Evolutionary conservation across 2,329 filamentous ascomycete genomes (phyloP).

Genomic region (Fusarium sp.): DNA sequence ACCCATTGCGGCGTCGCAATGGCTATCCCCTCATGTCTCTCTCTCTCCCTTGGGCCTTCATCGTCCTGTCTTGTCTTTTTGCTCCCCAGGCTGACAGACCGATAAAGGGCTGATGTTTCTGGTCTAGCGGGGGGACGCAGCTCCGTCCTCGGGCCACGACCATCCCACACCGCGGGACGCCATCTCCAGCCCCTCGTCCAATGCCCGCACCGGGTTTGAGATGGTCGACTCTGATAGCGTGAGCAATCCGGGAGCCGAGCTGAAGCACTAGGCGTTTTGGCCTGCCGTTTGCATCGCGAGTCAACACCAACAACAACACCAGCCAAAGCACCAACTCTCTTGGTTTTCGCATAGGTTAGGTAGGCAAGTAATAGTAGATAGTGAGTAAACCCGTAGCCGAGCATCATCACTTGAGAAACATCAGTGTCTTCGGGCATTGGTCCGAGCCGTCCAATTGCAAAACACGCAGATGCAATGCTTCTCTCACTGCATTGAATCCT

Average conservation of each 20-base stretch:
- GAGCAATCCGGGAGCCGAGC: background rate
- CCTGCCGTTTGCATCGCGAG: slow-evolving; percentile 1
- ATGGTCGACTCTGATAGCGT: background rate
- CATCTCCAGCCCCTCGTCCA: slow-evolving; percentile 5
- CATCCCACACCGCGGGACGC: slow-evolving; percentile 2
- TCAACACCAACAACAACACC: background rate
- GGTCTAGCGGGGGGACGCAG: background rate
- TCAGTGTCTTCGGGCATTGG: background rate
- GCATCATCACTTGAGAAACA: background rate
- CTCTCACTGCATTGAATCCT: background rate
- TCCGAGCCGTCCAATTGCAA: background rate
- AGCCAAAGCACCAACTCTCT: background rate
- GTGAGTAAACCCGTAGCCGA: background rate
- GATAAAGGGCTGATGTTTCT: slow-evolving; percentile 1
- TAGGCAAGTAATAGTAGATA: background rate
- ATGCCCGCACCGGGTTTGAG: background rate
- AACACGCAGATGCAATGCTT: background rate
- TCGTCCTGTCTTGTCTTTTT: background rate
- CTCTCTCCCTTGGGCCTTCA: background rate
- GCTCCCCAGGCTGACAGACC: background rate
- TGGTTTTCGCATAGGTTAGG: background rate
- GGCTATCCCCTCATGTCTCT: background rate
- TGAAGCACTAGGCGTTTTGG: background rate
- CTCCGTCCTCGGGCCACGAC: background rate
- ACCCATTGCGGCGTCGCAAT: background rate